Evolutionary conservation across 768 basidiomycete species (phyloP), one percentile per base, ranked within the genome.

Genomic region (Brasilioporus rufonigricans): DNA sequence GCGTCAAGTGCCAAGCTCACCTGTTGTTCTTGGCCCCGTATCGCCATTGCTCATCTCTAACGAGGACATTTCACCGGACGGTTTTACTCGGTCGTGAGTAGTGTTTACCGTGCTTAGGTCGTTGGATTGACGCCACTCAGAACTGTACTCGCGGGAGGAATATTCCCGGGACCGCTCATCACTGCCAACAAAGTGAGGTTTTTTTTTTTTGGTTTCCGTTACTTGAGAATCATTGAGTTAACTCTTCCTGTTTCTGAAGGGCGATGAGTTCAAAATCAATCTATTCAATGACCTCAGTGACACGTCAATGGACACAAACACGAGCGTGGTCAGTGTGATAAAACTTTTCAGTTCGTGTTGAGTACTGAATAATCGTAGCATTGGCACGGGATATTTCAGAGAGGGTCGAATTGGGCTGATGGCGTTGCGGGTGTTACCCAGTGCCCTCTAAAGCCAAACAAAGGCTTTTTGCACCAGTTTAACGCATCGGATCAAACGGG

Each of bases 201-300:
- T 24, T 31, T 7, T 5, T 7, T 21, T 38, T 7, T 11, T 24
- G 12, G n/a, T n/a, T n/a, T n/a, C n/a, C n/a, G n/a, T n/a, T n/a
- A n/a, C n/a, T n/a, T n/a, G n/a, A n/a, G n/a, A n/a, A n/a, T n/a
- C n/a, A 16, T 12, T 1, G 10, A 12, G 23, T 5, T 14, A 39
- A 18, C 9, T 3, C 36, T 38, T 18, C 16, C 39, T 39, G 36
- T 14, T 23, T 41, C 72, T 67, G 6, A 44, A 68, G 66, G 76
- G 77, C 4, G 68, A 74, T 39, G 50, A 57, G 31, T 75, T 80
- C 54, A 51, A 55, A 26, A 60, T 84, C 35, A 78, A 80, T 38
- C 79, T 84, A 21, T 58, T 73, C 10, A 76, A 84, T 53, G 21
- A 59, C n/a, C 65, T 83, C 26, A 72, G 65, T 2, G 77, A 83